A percentile compares a stretch with the other conserved stretches of the same genome.
Evolutionary conservation across 768 basidiomycete species (phyloP).

Genomic region (Glaciozyma martinii): DNA sequence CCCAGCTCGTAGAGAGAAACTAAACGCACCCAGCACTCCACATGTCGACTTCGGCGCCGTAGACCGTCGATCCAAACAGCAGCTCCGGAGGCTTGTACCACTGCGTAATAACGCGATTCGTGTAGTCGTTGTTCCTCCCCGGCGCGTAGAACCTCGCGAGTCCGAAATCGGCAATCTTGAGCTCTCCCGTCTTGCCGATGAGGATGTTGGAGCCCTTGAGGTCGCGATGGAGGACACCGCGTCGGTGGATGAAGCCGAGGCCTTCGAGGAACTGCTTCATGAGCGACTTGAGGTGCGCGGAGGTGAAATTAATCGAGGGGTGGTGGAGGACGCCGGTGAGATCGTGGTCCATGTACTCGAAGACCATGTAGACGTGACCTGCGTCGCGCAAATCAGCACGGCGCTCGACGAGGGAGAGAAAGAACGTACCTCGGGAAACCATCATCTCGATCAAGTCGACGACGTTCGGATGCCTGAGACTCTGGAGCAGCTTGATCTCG

Average conservation of each 20-base stretch:
- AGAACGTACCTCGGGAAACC: constrained; percentile 75
- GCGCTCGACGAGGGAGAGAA: neutral
- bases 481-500: constrained; percentile 95
- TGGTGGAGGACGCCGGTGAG: constrained; percentile 89
- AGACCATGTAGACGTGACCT: constrained; percentile 98
- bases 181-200: constrained; percentile 76
- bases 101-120: constrained; percentile 96
- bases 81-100: constrained; percentile 98
- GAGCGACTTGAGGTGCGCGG: constrained; percentile 87
- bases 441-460: constrained; percentile 94
- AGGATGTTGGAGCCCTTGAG: constrained; percentile 99
- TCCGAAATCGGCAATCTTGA: constrained; percentile 96
- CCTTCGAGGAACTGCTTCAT: constrained; percentile 93
- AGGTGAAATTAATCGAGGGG: constrained; percentile 69
- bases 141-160: constrained; percentile 94
- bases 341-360: constrained; percentile 99
- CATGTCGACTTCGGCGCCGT: constrained; percentile 97
- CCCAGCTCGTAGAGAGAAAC: neutral
- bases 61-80: constrained; percentile 86
- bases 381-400: constrained; percentile 12
- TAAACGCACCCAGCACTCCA: constrained; percentile 99
- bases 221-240: constrained; percentile 93
- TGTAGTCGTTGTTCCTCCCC: constrained; percentile 80
- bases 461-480: constrained; percentile 78
- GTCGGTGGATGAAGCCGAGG: constrained; percentile 87